Evolutionary conservation across 2,329 filamentous ascomycete genomes (phyloP).

Genomic region (Cladophialophora exuberans): DNA sequence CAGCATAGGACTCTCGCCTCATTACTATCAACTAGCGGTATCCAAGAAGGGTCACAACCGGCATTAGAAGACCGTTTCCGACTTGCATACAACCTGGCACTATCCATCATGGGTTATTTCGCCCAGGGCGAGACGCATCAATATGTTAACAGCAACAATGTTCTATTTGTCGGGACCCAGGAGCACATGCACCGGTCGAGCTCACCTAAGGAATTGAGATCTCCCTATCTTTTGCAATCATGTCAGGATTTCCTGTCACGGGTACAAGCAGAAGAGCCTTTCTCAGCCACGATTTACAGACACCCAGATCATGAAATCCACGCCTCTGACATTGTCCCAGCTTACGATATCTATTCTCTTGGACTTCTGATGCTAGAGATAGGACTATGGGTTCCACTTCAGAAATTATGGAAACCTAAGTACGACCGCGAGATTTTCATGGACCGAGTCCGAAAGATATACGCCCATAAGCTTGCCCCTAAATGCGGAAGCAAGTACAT

Average conservation of each 20-base stretch:
- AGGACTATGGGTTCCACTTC: slow-evolving; percentile 65
- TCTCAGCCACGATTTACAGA: slow-evolving; percentile 62
- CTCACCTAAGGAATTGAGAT: slow-evolving; percentile 38
- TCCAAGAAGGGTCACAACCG: slow-evolving; percentile 44
- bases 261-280: slow-evolving; percentile 38
- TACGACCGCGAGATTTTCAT: slow-evolving; percentile 67
- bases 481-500: slow-evolving; percentile 68
- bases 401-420: slow-evolving; percentile 66
- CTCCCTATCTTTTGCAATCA: slow-evolving; percentile 32
- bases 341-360: slow-evolving; percentile 63
- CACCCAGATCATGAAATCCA: slow-evolving; percentile 52
- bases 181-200: slow-evolving; percentile 36
- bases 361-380: slow-evolving; percentile 66
- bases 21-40: slow-evolving; percentile 30
- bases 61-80: slow-evolving; percentile 64
- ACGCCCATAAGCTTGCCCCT: slow-evolving; percentile 62
- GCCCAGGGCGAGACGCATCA: slow-evolving; percentile 61
- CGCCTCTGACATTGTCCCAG: slow-evolving; percentile 31
- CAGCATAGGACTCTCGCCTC: slow-evolving; percentile 32
- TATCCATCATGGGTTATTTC: slow-evolving; percentile 61
- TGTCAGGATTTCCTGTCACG: slow-evolving; percentile 31
- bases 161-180: slow-evolving; percentile 55
- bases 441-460: slow-evolving; percentile 64
- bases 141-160: slow-evolving; percentile 67
- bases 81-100: slow-evolving; percentile 61